Base-by-base conservation (phyloP, 2,329 filamentous ascomycete species). In the Sclerotinia spermophila region DNA sequence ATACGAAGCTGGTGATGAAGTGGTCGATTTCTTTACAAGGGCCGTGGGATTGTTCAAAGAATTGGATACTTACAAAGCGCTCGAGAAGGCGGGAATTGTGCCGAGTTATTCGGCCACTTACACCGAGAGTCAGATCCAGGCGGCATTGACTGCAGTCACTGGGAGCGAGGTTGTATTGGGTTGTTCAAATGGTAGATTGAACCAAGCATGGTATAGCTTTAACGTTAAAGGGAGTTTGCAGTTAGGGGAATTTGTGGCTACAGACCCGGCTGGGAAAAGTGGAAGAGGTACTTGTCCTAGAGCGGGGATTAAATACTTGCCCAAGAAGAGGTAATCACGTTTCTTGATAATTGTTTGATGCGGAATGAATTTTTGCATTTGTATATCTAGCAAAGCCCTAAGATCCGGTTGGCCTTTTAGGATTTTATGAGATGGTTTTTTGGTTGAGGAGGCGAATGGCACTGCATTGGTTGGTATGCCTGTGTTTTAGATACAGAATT, bases 1-100 rank as follows among this genome's bases (percentile, higher is more conserved):
- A 10, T 90, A 92, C 79, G 79, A 83, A 71, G 79, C 85, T 0
- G 86, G 86, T 15, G 84, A 90, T 71, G 90, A 92, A 76, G 88
- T 89, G 0, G 84, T 87, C 24, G 89, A 90, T 78, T 93, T 87
- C 81, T 92, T 92, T 80, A 82, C 88, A 75, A 86, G 84, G 69
- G 84, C 89, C 3, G 88, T 92, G 2, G 82, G 84, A 21, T 77
- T 92, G 1, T 93, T 91, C 83, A 87, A 90, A 79, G 56, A 62
- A 27, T 51, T 76, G 6, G 71, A 74, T 70, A 76, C 74, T 40
- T 75, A 76, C 60, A 67, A 67, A 35, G 90, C 68, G 68, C 79
- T 75, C 81, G 82, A 75, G 72, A 77, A 44, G 75, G 81, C 88
- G 0, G 89, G 88, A 21, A 89, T 89, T 72, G 76, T 82, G 5